Percentiles rank a stretch among this genome's conserved stretches.
phyloP scores from a whole-genome alignment of 2,329 filamentous ascomycete species.

The Huntiella moniliformis region DNA sequence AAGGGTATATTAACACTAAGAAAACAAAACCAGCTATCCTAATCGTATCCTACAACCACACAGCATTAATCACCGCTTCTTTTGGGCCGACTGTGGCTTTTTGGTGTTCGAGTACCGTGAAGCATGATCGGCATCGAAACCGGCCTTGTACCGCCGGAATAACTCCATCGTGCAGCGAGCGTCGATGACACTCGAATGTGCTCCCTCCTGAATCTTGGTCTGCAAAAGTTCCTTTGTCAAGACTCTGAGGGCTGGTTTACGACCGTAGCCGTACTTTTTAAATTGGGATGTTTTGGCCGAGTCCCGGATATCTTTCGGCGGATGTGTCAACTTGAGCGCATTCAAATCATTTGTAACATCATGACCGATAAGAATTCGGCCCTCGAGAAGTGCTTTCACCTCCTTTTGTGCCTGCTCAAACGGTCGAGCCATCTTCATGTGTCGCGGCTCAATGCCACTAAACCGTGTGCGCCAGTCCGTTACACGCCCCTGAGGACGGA shows the following conservation, averaged over 20 bases:
- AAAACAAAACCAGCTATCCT: too few relatives aligned
- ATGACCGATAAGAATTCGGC: conserved; percentile 63
- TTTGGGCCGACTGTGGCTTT: background rate
- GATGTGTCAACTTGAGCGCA: conserved; percentile 61
- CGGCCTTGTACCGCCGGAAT: conserved; percentile 65
- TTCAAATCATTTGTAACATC: conserved; percentile 63
- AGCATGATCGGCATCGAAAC: conserved; percentile 65
- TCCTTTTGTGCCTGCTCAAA: conserved; percentile 63
- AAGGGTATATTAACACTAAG: too few relatives aligned
- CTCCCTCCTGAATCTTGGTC: conserved; percentile 42
- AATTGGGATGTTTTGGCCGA: conserved; percentile 65
- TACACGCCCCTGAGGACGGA: conserved; percentile 57
- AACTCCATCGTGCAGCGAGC: conserved; percentile 79
- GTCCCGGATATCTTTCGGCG: conserved; percentile 61
- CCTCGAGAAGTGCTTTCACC: conserved; percentile 49
- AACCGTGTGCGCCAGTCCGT: conserved; percentile 81
- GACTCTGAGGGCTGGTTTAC: conserved; percentile 46
- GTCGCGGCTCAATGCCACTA: conserved; percentile 58
- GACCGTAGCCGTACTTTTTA: conserved; percentile 46
- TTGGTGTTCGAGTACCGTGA: conserved; percentile 33
- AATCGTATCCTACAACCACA: too few relatives aligned
- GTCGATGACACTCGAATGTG: conserved; percentile 56
- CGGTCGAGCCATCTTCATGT: conserved; percentile 48
- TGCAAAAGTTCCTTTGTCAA: conserved; percentile 38
- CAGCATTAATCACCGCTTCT: background rate